Base-by-base conservation (phyloP, 2,329 filamentous ascomycete genomes). In the Allantophomopsis cytisporea region DNA sequence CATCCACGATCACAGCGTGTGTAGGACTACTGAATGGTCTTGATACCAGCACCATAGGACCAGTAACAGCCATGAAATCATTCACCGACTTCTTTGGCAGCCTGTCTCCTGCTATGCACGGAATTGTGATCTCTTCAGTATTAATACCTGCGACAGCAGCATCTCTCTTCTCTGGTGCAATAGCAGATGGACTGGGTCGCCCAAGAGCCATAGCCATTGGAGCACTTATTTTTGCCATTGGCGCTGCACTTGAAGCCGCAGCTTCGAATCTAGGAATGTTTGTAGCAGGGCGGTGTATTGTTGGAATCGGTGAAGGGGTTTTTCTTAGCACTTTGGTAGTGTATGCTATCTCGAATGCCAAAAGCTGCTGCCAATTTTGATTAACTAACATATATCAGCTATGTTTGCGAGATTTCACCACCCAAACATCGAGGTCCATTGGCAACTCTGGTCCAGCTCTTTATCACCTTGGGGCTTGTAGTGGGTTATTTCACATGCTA, bases 351-450 rank as follows among this genome's bases (percentile, higher is more conserved):
- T 8, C 11, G 3, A 8, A 28, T 10, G 23, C 5, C 10, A 28
- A 28, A 8, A 28, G 10, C 10, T 28, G 18, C 3, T 28, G 11
- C 11, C 23, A 3, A 8, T 3, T n/a, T 28, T 12, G 23, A 28
- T 5, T 28, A 12, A 10, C 23, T 28, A 10, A 28, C 23, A 28
- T 3, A 8, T 28, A 28, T 37, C 7, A 53, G 51, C 3, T 74
- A 78, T 44, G 71, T 79, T 17, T 70, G 69, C 41, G 76, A 80
- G 52, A 73, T 80, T 13, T 68, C 73, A 1, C 74, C 73, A 0
- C 57, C 64, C 1, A 56, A 54, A 4, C 54, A 59, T 4, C 57
- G 75, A 18, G 74, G 73, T 0, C 57, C 62, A 1, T 50, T 80
- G 2, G 64, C 66, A 0, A 66, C 68, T 0, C 52, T 68, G 3